Evolutionary conservation across 345 rosid species (phyloP).

Genomic region (Eucalyptus victrix): DNA sequence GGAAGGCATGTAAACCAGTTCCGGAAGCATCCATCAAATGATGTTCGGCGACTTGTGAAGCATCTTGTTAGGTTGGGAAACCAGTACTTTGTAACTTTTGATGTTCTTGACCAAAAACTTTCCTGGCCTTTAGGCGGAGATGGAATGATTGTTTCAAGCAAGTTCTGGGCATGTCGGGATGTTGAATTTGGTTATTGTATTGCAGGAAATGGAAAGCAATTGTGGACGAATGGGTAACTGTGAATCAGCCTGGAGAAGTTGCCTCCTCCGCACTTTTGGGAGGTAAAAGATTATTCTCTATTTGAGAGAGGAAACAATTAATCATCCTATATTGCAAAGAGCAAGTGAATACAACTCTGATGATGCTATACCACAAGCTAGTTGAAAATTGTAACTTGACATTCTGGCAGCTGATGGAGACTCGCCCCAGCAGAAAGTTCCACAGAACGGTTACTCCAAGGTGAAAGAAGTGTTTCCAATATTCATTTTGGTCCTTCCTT

Average conservation of each 20-base stretch:
- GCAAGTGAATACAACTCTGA: neutral
- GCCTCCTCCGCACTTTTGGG: constrained; percentile 72
- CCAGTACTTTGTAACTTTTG: neutral
- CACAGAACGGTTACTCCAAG: constrained; percentile 69
- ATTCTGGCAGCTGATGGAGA: constrained; percentile 54
- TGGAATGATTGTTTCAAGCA: neutral
- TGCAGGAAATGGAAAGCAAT: constrained; percentile 91
- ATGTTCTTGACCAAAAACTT: neutral
- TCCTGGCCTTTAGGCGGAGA: neutral
- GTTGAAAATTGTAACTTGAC: neutral
- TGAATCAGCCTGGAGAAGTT: constrained; percentile 66
- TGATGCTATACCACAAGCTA: neutral
- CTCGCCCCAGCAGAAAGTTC: constrained; percentile 71
- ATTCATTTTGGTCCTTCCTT: neutral
- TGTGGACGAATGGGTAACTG: constrained; percentile 88
- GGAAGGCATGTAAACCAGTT: constrained; percentile 69
- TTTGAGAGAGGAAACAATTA: neutral
- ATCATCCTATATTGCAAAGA: neutral
- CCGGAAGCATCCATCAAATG: constrained; percentile 64
- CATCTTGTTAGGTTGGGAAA: constrained; percentile 57
- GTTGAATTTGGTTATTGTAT: neutral
- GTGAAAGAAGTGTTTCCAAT: constrained; percentile 20
- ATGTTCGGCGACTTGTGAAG: constrained; percentile 72
- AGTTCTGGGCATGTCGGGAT: neutral
- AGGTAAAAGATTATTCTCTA: constrained; percentile 5